Conservation (phyloP, 2,329 filamentous ascomycete genomes). For the Talaromyces piceae region DNA sequence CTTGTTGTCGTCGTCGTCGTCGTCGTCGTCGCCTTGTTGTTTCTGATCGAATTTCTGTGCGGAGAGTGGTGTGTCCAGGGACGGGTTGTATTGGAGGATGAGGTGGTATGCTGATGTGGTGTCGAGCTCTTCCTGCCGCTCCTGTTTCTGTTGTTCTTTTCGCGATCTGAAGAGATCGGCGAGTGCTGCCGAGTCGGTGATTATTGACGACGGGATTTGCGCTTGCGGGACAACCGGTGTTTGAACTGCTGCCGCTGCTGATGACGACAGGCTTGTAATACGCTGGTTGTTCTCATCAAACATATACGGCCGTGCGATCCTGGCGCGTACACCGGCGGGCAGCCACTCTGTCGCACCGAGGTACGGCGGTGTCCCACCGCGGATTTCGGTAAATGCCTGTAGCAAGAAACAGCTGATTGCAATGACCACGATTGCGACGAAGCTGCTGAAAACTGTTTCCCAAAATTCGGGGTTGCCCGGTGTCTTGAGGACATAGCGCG, state of each 20-base stretch:
- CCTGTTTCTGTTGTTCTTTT: background rate
- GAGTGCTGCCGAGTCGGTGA: slow-evolving; percentile 15
- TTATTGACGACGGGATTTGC: slow-evolving; percentile 8
- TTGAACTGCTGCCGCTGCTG: slow-evolving; percentile 6
- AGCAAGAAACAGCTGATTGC: slow-evolving; percentile 57
- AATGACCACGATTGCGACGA: slow-evolving; percentile 55
- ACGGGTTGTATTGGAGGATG: slow-evolving; percentile 17
- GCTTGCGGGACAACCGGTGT: background rate
- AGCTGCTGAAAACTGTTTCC: slow-evolving; percentile 47
- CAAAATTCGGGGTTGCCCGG: slow-evolving; percentile 47
- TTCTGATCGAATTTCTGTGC: background rate
- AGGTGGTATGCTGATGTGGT: slow-evolving; percentile 15
- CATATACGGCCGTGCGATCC: slow-evolving; percentile 34
- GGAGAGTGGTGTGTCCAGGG: slow-evolving; percentile 5
- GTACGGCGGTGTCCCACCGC: slow-evolving; percentile 49
- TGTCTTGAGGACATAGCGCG: slow-evolving; percentile 63
- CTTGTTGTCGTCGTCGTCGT: background rate
- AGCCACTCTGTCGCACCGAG: slow-evolving; percentile 51
- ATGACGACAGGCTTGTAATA: background rate
- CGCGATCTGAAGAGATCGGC: slow-evolving; percentile 23
- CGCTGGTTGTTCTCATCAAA: slow-evolving; percentile 15
- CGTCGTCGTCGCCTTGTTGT: background rate
- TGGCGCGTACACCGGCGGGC: slow-evolving; percentile 42
- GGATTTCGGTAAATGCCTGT: slow-evolving; percentile 54
- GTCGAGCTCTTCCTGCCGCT: slow-evolving; percentile 8